phyloP scores from a whole-genome alignment of 1,284 basidiomycete genomes.

The Lentinus polychrous region DNA sequence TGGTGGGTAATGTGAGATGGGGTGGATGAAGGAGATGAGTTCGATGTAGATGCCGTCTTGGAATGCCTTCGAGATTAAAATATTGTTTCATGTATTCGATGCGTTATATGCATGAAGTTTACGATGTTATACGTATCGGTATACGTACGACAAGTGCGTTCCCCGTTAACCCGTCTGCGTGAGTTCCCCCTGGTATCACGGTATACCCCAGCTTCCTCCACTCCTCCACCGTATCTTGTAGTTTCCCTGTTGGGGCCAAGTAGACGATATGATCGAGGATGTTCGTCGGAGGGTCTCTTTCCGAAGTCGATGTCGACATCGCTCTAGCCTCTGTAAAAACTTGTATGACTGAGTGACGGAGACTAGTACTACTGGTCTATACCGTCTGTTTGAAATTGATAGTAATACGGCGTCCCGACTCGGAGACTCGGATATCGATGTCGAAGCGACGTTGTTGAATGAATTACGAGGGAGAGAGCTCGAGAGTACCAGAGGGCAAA shows the following conservation, averaged over 20 bases:
- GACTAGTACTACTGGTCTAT: too few species aligned
- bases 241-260: slow-evolving; percentile 53
- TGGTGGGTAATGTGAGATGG: slow-evolving; percentile 41
- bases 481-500: too few species aligned
- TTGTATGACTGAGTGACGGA: too few species aligned
- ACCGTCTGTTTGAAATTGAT: too few species aligned
- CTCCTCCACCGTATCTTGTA: slow-evolving; percentile 41
- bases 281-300: slow-evolving; percentile 31
- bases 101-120: too few species aligned
- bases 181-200: slow-evolving; percentile 56
- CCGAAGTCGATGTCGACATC: too few species aligned
- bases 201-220: slow-evolving; percentile 58
- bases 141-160: slow-evolving; percentile 54
- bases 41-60: slow-evolving; percentile 60
- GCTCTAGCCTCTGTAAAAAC: too few species aligned
- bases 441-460: too few species aligned
- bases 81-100: neutral
- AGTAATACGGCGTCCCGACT: too few species aligned
- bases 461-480: too few species aligned
- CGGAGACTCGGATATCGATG: too few species aligned
- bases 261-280: slow-evolving; percentile 64
- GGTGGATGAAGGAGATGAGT: slow-evolving; percentile 56
- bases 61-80: slow-evolving; percentile 36
- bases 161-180: slow-evolving; percentile 52
- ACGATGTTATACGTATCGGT: neutral